Evolutionary conservation across 495 filamentous ascomycete species (phyloP).

Genomic region (Hapsidospora chrysogenum): DNA sequence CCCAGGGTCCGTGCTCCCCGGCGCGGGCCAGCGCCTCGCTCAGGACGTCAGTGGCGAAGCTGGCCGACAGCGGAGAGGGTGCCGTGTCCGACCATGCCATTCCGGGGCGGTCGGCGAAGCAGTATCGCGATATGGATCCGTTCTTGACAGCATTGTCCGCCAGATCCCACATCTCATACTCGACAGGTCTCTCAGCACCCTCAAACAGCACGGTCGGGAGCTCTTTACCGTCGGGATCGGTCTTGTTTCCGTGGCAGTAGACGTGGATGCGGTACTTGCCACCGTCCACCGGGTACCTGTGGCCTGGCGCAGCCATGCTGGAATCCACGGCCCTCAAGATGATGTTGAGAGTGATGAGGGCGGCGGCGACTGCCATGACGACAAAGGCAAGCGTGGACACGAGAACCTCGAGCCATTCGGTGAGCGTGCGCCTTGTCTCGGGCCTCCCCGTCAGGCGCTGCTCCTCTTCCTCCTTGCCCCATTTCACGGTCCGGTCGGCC

Average conservation of each 20-base stretch:
- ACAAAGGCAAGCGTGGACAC: slow-evolving; percentile 52
- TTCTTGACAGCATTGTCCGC: slow-evolving; percentile 47
- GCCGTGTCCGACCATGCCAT: slow-evolving; percentile 81
- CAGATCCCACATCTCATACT: slow-evolving; percentile 58
- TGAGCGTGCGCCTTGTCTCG: slow-evolving; percentile 65
- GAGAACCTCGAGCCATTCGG: slow-evolving; percentile 74
- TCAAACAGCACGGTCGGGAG: slow-evolving; percentile 66
- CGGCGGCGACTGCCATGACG: slow-evolving; percentile 41
- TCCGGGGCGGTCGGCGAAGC: slow-evolving; percentile 90
- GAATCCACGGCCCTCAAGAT: slow-evolving; percentile 63
- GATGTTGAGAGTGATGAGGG: slow-evolving; percentile 65
- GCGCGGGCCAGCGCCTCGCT: slow-evolving; percentile 68
- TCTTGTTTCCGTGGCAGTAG: slow-evolving; percentile 58
- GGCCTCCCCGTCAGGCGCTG: slow-evolving; percentile 79
- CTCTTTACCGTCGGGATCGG: slow-evolving; percentile 27
- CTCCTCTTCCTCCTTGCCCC: slow-evolving; percentile 86
- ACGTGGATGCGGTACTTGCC: slow-evolving; percentile 75
- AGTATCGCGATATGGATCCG: slow-evolving; percentile 70
- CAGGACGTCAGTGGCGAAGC: slow-evolving; percentile 73
- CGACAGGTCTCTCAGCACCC: slow-evolving; percentile 61
- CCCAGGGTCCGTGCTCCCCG: slow-evolving; percentile 74
- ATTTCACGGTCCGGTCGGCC: slow-evolving; percentile 51
- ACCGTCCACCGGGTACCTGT: slow-evolving; percentile 61
- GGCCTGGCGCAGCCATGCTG: slow-evolving; percentile 49
- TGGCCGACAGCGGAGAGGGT: slow-evolving; percentile 78